phyloP scores from a whole-genome alignment of 2,329 filamentous ascomycete species.

The Fusarium coicis region DNA sequence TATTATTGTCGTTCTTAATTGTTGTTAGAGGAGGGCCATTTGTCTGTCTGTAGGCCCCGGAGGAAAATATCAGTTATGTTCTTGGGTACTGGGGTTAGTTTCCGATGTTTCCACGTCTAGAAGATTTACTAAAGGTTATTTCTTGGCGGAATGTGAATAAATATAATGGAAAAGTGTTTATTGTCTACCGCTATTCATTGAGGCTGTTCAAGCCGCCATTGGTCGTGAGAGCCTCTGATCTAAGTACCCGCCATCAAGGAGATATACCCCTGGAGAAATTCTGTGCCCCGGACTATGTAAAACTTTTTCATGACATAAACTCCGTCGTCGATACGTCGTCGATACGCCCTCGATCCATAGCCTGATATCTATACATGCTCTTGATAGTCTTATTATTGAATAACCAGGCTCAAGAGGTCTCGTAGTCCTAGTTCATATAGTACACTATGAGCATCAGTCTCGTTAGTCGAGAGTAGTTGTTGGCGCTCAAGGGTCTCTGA shows the following conservation, averaged over 20 bases:
- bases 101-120: no score
- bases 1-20: background rate
- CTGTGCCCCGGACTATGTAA: no score
- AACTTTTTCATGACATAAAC: no score
- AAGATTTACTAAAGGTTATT: no score
- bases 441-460: fast-evolving
- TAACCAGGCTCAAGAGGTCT: background rate
- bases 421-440: background rate
- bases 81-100: background rate
- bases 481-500: fast-evolving
- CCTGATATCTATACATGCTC: fast-evolving
- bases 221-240: background rate
- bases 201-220: fast-evolving
- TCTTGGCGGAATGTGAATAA: fast-evolving
- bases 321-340: no score
- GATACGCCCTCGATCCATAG: background rate
- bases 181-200: fast-evolving
- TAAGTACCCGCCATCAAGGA: fast-evolving
- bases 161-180: fast-evolving
- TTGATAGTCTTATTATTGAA: background rate
- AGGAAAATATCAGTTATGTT: background rate
- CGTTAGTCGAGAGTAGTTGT: fast-evolving
- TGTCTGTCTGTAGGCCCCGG: background rate
- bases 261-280: fast-evolving
- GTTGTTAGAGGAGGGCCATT: fast-evolving